Base-by-base conservation (phyloP, 768 basidiomycete species). In the Auriscalpium vulgare region DNA sequence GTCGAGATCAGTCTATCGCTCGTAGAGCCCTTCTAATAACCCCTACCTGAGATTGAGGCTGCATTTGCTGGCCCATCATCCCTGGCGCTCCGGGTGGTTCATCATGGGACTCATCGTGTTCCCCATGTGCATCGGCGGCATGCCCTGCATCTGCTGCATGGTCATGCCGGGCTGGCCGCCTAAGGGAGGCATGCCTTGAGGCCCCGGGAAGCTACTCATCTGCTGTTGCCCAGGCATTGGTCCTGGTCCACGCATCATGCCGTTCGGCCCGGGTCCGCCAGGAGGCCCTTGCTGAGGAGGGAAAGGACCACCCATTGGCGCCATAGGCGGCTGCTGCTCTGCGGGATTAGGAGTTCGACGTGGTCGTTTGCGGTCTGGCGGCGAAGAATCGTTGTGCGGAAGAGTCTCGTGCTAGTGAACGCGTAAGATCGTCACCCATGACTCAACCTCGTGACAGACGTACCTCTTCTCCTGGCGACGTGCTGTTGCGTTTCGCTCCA, bases 31-130 rank as follows among this genome's bases (percentile, higher is more conserved):
- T 52, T 37, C 37, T 17, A n/a, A 51, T 43, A 49, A 63, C 19
- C 21, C 66, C 46, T 49, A 72, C 72, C 68, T 55, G 50, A 3
- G 57, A 34, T 10, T 64, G 62, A 44, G 55, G 49, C 16, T 69
- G 69, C 67, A 75, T 71, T 60, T 74, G 73, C 36, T 68, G 62
- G 52, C 67, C 69, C 65, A 74, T 72, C 65, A 73, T 68, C 56
- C 72, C 72, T 44, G 65, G 65, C 50, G 60, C 61, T 13, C 63
- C 37, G 60, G 59, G 50, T 65, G 61, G 53, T 70, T 71, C 74
- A 76, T 72, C 76, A 77, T 71, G 35, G 74, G 68, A 58, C 66
- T 72, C 75, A 74, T 70, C 37, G 62, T 45, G 35, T 59, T 59
- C 55, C 63, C 57, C 51, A 67, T 65, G 54, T 72, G 70, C 38